A percentile compares a stretch with the other conserved stretches of the same genome.
These are phyloP conservation scores for Trametes maxima DNA, from an alignment of 768 basidiomycete species.

Conservation along the genomic window DNA sequence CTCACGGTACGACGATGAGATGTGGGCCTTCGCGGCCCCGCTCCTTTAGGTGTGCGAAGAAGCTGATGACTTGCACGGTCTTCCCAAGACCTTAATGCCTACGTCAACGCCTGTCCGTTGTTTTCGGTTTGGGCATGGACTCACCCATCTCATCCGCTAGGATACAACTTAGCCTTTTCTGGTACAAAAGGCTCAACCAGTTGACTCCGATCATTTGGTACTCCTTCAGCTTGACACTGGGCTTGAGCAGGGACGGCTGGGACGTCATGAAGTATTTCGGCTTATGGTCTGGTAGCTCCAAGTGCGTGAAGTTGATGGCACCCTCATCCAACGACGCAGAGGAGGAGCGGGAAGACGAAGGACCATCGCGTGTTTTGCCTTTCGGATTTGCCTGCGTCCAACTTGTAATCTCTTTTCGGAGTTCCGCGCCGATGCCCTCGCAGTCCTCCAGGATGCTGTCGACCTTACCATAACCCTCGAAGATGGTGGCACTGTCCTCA, in stretches of 20 bases:
- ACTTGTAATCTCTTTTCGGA: slow-evolving; percentile 73
- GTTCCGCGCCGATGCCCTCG: slow-evolving; percentile 77
- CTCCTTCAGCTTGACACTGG: slow-evolving; percentile 83
- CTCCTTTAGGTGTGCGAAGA: slow-evolving; percentile 88
- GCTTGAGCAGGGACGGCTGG: slow-evolving; percentile 71
- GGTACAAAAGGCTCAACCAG: slow-evolving; percentile 90
- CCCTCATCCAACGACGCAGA: slow-evolving; percentile 52
- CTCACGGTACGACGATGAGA: slow-evolving; percentile 93
- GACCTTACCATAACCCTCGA: slow-evolving; percentile 83
- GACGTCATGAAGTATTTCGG: slow-evolving; percentile 67
- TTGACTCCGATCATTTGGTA: slow-evolving; percentile 98
- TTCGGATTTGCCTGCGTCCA: slow-evolving; percentile 54
- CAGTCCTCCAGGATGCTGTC: slow-evolving; percentile 89
- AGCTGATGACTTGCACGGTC: slow-evolving; percentile 98
- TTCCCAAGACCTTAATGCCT: slow-evolving; percentile 82
- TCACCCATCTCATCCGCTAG: slow-evolving; percentile 99
- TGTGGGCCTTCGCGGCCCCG: slow-evolving; percentile 81
- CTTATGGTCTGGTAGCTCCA: slow-evolving; percentile 42
- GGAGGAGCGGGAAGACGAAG: slow-evolving; percentile 38
- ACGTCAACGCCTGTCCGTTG: not conserved
- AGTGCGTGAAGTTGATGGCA: slow-evolving; percentile 58
- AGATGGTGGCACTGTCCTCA: slow-evolving; percentile 85
- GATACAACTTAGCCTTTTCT: slow-evolving; percentile 84
- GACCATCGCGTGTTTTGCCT: slow-evolving; percentile 34
- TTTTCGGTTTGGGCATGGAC: slow-evolving; percentile 31